phyloP scores from a whole-genome alignment of 306 rosid genomes.

The Vigna radiata region DNA sequence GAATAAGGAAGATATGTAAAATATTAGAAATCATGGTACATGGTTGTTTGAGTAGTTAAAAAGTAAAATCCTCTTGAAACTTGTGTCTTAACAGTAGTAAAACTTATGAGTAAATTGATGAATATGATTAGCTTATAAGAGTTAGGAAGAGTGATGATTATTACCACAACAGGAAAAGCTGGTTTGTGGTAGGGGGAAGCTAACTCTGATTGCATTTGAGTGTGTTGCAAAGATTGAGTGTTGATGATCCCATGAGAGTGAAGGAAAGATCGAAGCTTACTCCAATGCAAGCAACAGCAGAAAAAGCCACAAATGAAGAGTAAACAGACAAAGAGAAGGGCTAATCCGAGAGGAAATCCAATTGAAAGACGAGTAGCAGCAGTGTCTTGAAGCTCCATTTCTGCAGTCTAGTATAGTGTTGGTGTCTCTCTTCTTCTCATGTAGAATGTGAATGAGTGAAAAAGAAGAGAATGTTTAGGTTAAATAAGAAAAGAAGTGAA shows the following conservation, averaged over 20 bases:
- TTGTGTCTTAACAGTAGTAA: too few relatives aligned
- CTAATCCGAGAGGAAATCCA: conserved; percentile 66
- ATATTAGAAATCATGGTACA: too few relatives aligned
- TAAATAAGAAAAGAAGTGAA: conserved; percentile 21
- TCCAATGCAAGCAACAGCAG: conserved; percentile 71
- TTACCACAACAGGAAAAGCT: conserved; percentile 48
- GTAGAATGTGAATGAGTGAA: conserved; percentile 26
- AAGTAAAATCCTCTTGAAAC: too few relatives aligned
- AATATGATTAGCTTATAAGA: neutral
- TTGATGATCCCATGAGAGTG: conserved; percentile 2
- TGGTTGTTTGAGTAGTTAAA: too few relatives aligned
- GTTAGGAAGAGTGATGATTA: neutral
- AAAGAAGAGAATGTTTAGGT: conserved; percentile 24
- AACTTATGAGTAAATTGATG: too few relatives aligned
- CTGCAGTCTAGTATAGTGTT: neutral
- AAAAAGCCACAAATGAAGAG: conserved; percentile 55
- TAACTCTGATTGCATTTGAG: conserved; percentile 40
- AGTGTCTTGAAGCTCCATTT: conserved; percentile 53
- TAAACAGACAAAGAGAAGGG: conserved; percentile 57
- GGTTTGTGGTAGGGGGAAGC: conserved; percentile 51
- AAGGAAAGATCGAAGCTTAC: conserved; percentile 49
- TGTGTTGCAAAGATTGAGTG: conserved; percentile 24
- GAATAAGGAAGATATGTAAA: too few relatives aligned
- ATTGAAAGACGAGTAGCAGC: conserved; percentile 49
- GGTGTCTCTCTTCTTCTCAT: conserved; percentile 4